Base-by-base conservation (phyloP, 352 stramenopile species). In the Phytophthora aleatoria region DNA sequence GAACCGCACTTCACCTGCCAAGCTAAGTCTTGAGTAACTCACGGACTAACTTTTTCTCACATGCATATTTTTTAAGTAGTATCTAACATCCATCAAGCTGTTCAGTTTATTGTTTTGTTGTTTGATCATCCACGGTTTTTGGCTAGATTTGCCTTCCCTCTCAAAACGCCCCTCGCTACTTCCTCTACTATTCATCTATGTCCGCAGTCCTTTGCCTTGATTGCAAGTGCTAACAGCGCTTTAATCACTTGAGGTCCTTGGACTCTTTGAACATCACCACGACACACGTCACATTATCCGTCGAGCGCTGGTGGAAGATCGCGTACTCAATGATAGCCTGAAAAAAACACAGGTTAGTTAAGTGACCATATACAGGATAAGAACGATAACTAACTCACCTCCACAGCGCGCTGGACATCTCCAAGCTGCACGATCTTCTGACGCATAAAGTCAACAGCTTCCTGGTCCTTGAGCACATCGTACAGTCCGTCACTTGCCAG, bases 181-280 rank as follows among this genome's bases (percentile, higher is more conserved):
- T 66, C 60, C 64, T 73, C 73, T 70, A 73, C 69, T 76, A 76
- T 76, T 76, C 64, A 76, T 76, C 69, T 73, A 73, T 76, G 57
- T 57, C 62, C 50, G 16, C 39, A 27, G 43, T 50, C 58, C 31
- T 73, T 33, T 8, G 5, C 5, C 16, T 20, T 16, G 12, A 3
- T 28, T 20, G 20, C 20, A 20, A 20, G 20, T 20, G 20, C 20
- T 20, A 20, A 20, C 20, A 20, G 20, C 20, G 20, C 20, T 33
- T 61, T 62, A 33, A 56, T 70, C 41, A 64, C 51, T 73, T 65
- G 33, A 92, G 67, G 35, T 85, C 77, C 48, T 76, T 79, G 38
- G 80, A 68, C 48, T 90, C 73, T 67, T 93, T 90, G 56, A 95
- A 91, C 81, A 95, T 83, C 42, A 95, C 73, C 30, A 95, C 85